These are phyloP conservation scores for Kregervanrija fluxuum DNA, from an alignment of 805 yeast genomes.

Conservation along the genomic window DNA sequence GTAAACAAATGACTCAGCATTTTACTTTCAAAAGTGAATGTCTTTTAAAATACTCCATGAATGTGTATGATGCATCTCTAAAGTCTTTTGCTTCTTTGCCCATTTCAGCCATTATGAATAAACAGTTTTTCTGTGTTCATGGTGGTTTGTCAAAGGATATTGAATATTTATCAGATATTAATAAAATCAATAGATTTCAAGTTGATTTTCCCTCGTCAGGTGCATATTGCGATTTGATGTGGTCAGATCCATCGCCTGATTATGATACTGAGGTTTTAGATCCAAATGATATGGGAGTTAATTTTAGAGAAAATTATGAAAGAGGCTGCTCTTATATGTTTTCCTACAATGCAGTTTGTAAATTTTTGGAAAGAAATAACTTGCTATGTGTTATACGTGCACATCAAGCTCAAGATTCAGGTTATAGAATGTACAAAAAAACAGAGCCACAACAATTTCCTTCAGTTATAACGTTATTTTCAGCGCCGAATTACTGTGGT, in stretches of 20 bases:
- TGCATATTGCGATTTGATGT: conserved; percentile 85
- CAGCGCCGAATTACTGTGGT: conserved; percentile 94
- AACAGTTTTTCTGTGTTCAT: conserved; percentile 91
- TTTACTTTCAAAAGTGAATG: conserved; percentile 92
- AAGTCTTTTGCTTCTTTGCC: conserved; percentile 82
- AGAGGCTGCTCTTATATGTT: conserved; percentile 92
- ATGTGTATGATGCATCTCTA: conserved; percentile 66
- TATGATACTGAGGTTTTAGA: conserved; percentile 53
- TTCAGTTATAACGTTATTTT: conserved; percentile 79
- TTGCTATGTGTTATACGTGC: conserved; percentile 85
- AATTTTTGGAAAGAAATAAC: conserved; percentile 70
- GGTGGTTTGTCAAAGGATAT: conserved; percentile 93
- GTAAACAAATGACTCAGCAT: conserved; percentile 86
- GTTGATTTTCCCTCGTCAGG: conserved; percentile 89
- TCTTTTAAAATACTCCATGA: conserved; percentile 64
- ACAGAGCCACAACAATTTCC: conserved; percentile 85
- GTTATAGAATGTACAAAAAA: conserved; percentile 88
- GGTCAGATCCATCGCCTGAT: conserved; percentile 95
- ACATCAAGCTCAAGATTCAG: conserved; percentile 97
- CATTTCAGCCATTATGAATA: conserved; percentile 87
- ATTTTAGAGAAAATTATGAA: conserved; percentile 59
- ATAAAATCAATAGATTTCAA: conserved; percentile 66
- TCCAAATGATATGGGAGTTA: conserved; percentile 9
- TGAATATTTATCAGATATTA: conserved; percentile 59
- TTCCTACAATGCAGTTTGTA: conserved; percentile 75